A percentile compares a stretch with the other conserved stretches of the same genome.
These are phyloP conservation scores for Lactifluus piperatus DNA, from an alignment of 768 basidiomycete species.

Conservation along the genomic window DNA sequence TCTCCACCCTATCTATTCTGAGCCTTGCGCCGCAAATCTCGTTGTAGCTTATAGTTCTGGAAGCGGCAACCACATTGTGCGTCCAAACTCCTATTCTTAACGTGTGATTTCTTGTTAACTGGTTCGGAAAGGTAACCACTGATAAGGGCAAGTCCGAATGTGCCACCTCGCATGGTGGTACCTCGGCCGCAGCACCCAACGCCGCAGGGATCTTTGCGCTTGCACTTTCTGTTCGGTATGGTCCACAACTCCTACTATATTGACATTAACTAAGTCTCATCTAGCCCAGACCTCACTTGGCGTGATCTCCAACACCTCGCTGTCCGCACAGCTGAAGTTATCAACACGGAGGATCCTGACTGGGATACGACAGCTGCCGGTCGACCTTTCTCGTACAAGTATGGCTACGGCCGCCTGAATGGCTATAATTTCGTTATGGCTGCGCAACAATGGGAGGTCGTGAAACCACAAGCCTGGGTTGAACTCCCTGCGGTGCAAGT, in stretches of 20 bases:
- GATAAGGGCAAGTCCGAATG: constrained; percentile 84
- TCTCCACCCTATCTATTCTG: constrained; percentile 93
- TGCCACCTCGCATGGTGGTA: constrained; percentile 81
- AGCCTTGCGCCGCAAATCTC: constrained; percentile 96
- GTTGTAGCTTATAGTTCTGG: constrained; percentile 95
- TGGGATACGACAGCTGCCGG: constrained; percentile 81
- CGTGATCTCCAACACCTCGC: constrained; percentile 91
- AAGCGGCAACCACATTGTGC: constrained; percentile 84
- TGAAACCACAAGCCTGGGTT: constrained; percentile 93
- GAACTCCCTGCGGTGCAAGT: constrained; percentile 65
- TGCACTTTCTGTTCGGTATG: constrained; percentile 77
- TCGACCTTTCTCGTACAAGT: constrained; percentile 78
- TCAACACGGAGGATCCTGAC: constrained; percentile 87
- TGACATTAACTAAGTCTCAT: constrained; percentile 9
- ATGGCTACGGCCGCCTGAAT: constrained; percentile 87
- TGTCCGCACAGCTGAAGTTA: constrained; percentile 60
- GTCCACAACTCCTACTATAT: constrained; percentile 4
- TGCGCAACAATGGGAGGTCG: constrained; percentile 73
- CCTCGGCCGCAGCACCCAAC: constrained; percentile 95
- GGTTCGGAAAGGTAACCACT: constrained; percentile 68
- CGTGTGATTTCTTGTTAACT: constrained; percentile 15
- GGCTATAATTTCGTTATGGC: constrained; percentile 74
- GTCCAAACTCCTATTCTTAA: constrained; percentile 26
- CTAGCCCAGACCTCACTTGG: constrained; percentile 91
- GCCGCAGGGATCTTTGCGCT: constrained; percentile 92